Percentiles rank a stretch among this genome's conserved stretches.
These are phyloP conservation scores for Penstemon barbatus DNA, from an alignment of 257 asterid species.

Conservation along the genomic window DNA sequence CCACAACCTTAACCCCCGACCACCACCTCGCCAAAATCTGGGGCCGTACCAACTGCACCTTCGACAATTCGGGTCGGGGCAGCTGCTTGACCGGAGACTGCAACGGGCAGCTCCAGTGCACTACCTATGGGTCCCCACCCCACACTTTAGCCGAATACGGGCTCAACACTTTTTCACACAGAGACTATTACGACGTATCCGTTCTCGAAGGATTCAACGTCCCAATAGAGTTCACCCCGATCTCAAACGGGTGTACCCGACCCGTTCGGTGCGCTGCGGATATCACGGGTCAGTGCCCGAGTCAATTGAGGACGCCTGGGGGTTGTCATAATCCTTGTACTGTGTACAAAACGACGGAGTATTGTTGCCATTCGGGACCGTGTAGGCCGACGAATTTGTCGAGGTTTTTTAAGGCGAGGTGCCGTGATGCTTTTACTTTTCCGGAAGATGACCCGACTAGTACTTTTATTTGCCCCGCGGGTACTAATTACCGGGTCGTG, in stretches of 20 bases:
- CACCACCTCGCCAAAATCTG: conserved; percentile 46
- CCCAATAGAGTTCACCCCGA: conserved; percentile 47
- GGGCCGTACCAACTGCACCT: conserved; percentile 70
- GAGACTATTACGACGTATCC: conserved; percentile 59
- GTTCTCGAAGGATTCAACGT: conserved; percentile 62
- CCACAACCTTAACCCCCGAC: conserved; percentile 33
- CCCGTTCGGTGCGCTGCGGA: conserved; percentile 55
- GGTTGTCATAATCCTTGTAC: conserved; percentile 87
- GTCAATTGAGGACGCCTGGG: conserved; percentile 46
- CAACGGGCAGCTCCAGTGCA: conserved; percentile 46
- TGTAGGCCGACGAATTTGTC: conserved; percentile 65
- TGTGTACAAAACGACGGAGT: conserved; percentile 54
- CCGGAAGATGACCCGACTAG: conserved; percentile 60
- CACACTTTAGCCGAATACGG: conserved; percentile 59
- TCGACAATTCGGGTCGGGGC: conserved; percentile 51
- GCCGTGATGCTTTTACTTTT: conserved; percentile 55
- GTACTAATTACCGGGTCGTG: conserved; percentile 46
- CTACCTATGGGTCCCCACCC: conserved; percentile 44
- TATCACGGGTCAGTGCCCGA: conserved; percentile 59
- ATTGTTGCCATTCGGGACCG: conserved; percentile 61
- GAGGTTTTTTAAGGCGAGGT: conserved; percentile 59
- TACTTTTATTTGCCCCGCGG: conserved; percentile 47
- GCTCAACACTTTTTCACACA: conserved; percentile 41
- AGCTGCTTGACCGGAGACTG: conserved; percentile 67
- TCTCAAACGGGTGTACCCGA: conserved; percentile 46